phyloP scores from a whole-genome alignment of 306 rosid genomes.

The Abrus precatorius region DNA sequence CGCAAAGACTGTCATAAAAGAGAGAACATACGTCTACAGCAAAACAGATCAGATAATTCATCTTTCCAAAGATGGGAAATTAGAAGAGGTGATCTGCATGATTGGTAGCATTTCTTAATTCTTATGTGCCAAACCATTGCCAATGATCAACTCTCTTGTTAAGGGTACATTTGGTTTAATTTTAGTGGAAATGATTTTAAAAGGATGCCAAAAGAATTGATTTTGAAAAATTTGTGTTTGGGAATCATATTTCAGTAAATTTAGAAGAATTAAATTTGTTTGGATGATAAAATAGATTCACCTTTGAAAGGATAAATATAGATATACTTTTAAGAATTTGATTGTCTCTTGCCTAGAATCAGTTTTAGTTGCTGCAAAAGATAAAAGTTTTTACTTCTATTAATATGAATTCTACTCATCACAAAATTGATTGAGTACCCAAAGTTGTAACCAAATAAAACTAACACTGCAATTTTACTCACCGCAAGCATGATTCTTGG shows the following conservation, averaged over 20 bases:
- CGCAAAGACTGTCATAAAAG: constrained; percentile 80
- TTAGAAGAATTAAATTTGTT: too few species aligned
- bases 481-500: not conserved
- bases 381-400: not conserved
- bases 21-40: constrained; percentile 68
- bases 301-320: not conserved
- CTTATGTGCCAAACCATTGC: not conserved
- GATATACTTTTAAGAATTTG: too few species aligned
- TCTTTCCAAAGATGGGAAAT: constrained; percentile 77
- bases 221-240: not conserved
- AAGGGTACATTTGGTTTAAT: not conserved
- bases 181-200: not conserved
- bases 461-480: not conserved
- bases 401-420: not conserved
- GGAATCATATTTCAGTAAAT: not conserved
- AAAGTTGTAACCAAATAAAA: not conserved
- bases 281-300: not conserved
- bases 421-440: not conserved
- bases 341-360: not conserved
- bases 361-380: not conserved
- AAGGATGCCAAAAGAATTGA: not conserved
- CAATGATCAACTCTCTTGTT: not conserved
- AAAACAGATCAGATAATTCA: constrained; percentile 76
- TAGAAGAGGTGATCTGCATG: constrained; percentile 69
- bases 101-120: constrained; percentile 13